Base-by-base conservation (phyloP, 1,139 yeast genomes). In the Groenewaldozyma auringiensis region DNA sequence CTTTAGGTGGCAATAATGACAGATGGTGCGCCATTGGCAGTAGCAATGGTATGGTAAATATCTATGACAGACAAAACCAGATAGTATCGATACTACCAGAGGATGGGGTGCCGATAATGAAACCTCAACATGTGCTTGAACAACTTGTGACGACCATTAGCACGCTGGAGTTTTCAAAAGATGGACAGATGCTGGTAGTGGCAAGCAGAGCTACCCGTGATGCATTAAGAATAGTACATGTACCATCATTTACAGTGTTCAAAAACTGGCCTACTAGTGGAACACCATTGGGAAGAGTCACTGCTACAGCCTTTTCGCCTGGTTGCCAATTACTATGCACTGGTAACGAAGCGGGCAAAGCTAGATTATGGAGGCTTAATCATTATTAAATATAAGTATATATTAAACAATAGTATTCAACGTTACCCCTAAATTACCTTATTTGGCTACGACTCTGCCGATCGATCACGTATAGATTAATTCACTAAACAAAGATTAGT, bases 231-330 rank as follows among this genome's bases (percentile, higher is more conserved):
- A 64, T 94, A 53, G 92, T 88, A 13, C 98, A 94, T 60, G 67
- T 92, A 49, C 96, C 97, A 11, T 75, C 88, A 9, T 88, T 92
- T 50, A 77, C 86, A 11, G 95, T 86, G 2, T 94, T 81, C 65
- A 74, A 81, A 47, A 94, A 94, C 70, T 94, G 98, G 98, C 99
- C 99, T 18, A 92, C 97, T 2, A 81, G 92, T 47, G 92, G 88
- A 6, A 89, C 99, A 0, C 98, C 98, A 2, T 74, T 94, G 54
- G 99, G 98, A 21, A 80, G 82, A 55, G 96, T 94, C 37, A 86
- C 96, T 1, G 68, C 83, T n/a, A 82, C 79, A 2, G 76, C 79
- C 9, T 89, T 89, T 64, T 80, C 94, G 22, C 89, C 95, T 22
- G 79, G 79, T 52, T 79, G 81, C 48, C 92, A 87, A 64, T 79